These are phyloP conservation scores for Trypanosoma scelopori DNA, from an alignment of 208 protist species.

Conservation along the genomic window DNA sequence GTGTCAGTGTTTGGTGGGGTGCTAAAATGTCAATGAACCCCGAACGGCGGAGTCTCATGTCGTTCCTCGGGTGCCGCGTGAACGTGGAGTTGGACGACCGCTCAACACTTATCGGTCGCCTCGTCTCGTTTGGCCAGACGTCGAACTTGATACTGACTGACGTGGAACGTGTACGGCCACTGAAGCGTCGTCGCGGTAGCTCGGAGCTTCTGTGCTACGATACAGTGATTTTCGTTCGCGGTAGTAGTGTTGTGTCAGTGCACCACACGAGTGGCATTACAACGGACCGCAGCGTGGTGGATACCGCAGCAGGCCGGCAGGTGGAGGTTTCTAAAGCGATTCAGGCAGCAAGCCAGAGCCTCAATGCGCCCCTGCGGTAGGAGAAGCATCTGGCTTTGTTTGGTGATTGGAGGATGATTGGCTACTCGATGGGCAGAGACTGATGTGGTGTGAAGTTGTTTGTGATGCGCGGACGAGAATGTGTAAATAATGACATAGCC, in stretches of 20 bases:
- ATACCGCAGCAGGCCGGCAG: conserved; percentile 46
- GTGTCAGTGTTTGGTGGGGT: too few relatives aligned
- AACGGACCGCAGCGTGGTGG: conserved; percentile 62
- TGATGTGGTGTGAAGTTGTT: too few relatives aligned
- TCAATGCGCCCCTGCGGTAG: conserved; percentile 30
- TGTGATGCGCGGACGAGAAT: too few relatives aligned
- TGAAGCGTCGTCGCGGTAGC: conserved; percentile 40
- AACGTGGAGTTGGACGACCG: conserved; percentile 69
- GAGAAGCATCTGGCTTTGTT: not conserved
- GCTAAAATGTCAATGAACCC: conserved; percentile 17
- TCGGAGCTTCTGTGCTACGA: conserved; percentile 59
- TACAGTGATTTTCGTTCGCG: conserved; percentile 74
- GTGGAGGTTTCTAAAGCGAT: conserved; percentile 46
- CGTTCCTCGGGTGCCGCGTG: conserved; percentile 66
- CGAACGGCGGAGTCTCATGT: conserved; percentile 44
- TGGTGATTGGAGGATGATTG: too few relatives aligned
- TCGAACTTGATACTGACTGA: conserved; percentile 82
- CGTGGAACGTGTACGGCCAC: conserved; percentile 54
- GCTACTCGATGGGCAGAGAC: too few relatives aligned
- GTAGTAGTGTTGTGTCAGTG: conserved; percentile 54
- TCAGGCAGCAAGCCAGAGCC: conserved; percentile 59
- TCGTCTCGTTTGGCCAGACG: conserved; percentile 65
- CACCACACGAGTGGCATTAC: conserved; percentile 64
- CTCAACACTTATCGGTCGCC: conserved; percentile 61
- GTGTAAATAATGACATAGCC: too few relatives aligned